Evolutionary conservation across 1,284 basidiomycete genomes (phyloP).

Genomic region (Sporisorium scitamineum): DNA sequence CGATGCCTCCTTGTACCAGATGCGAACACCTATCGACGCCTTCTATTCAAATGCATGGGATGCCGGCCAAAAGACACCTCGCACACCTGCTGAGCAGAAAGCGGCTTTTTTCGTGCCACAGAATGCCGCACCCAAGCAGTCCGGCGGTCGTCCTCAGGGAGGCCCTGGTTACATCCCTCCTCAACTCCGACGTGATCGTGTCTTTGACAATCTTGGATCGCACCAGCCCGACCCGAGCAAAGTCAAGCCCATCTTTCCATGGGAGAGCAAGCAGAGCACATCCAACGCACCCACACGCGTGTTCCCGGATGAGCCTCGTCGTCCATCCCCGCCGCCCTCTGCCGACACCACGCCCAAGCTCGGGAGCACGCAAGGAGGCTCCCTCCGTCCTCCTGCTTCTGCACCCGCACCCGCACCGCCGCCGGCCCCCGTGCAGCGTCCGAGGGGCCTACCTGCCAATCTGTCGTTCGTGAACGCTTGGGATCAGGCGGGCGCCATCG

Average conservation of each 20-base stretch:
- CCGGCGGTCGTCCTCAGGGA: constrained; percentile 24
- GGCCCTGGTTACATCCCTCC: constrained; percentile 70
- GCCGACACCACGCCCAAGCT: constrained; percentile 15
- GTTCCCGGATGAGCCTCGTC: constrained; percentile 58
- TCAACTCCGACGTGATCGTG: constrained; percentile 75
- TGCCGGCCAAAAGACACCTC: constrained; percentile 48
- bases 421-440: constrained; percentile 10
- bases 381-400: not conserved
- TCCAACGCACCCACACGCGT: constrained; percentile 34
- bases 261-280: constrained; percentile 78
- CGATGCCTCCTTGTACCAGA: constrained; percentile 68
- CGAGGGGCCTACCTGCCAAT: constrained; percentile 43
- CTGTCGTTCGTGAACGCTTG: constrained; percentile 57
- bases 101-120: constrained; percentile 74
- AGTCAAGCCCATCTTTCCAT: constrained; percentile 88
- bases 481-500: constrained; percentile 55
- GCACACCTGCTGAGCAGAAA: constrained; percentile 48
- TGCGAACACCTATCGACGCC: constrained; percentile 71
- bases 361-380: constrained; percentile 14
- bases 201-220: constrained; percentile 71
- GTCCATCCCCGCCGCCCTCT: constrained; percentile 16
- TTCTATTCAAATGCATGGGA: constrained; percentile 73
- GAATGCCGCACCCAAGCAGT: constrained; percentile 1
- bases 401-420: not conserved
- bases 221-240: constrained; percentile 78